Conservation (phyloP, 1,284 basidiomycete species). For the Somion occarium region DNA sequence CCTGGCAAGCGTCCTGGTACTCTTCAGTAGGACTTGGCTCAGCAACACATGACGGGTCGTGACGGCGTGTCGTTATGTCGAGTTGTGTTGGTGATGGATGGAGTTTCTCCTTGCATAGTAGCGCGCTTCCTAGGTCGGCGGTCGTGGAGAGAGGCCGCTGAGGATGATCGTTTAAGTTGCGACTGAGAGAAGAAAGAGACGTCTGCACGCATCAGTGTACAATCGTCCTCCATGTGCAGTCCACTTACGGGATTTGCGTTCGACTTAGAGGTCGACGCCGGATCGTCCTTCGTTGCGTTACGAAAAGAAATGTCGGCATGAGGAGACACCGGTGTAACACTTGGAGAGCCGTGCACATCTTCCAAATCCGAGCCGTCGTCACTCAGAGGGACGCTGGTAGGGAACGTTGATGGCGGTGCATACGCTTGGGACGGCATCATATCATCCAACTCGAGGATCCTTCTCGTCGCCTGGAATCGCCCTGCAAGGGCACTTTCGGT, state of each 20-base stretch:
- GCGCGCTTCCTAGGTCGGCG: not conserved
- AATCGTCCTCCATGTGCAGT: not conserved
- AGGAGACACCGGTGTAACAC: not conserved
- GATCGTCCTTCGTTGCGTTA: too few relatives aligned
- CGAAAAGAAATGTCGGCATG: too few relatives aligned
- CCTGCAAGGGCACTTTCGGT: constrained; percentile 12
- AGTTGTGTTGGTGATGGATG: not conserved
- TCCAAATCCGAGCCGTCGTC: not conserved
- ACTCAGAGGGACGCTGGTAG: not conserved
- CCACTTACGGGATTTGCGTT: not conserved
- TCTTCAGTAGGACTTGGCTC: not conserved
- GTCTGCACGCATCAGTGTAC: constrained; percentile 6
- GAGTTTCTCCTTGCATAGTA: not conserved
- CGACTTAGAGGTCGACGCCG: too few relatives aligned
- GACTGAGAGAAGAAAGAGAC: not conserved
- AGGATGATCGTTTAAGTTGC: constrained; percentile 9
- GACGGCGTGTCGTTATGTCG: not conserved
- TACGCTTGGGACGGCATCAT: not conserved
- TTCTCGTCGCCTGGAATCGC: not conserved
- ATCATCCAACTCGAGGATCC: not conserved
- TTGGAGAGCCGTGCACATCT: not conserved
- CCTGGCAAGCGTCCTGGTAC: constrained; percentile 11
- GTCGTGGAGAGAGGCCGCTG: not conserved
- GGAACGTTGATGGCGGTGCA: not conserved
- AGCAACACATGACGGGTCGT: not conserved